phyloP scores from a whole-genome alignment of 768 basidiomycete genomes.

The Megacollybia marginata region DNA sequence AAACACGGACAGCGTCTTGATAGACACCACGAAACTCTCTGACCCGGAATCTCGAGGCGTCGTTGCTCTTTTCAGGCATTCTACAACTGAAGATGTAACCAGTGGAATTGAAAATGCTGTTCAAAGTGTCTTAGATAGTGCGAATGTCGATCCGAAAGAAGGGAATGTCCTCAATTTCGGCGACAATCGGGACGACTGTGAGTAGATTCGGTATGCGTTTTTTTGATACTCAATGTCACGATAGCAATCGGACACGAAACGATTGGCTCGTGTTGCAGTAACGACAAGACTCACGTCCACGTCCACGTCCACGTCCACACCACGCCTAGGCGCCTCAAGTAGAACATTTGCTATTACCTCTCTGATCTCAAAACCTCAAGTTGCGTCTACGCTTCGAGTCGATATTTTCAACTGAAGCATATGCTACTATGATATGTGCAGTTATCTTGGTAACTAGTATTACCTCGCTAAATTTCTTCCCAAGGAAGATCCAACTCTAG shows the following conservation, averaged over 20 bases:
- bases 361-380: no score
- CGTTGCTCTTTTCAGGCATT: neutral
- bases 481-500: no score
- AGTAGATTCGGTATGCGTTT: neutral
- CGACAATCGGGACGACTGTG: neutral
- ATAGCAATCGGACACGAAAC: constrained; percentile 32
- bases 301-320: no score
- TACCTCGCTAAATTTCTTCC: no score
- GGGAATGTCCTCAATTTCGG: neutral
- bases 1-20: constrained; percentile 27
- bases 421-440: no score
- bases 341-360: no score
- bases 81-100: neutral
- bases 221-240: neutral
- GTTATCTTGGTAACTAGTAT: no score
- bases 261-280: constrained; percentile 46
- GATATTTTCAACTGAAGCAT: no score
- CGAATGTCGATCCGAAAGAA: neutral
- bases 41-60: neutral
- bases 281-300: no score
- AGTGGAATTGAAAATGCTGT: neutral
- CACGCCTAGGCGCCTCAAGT: no score
- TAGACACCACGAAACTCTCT: constrained; percentile 4
- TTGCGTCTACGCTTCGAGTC: no score
- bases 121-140: neutral